Conservation (phyloP, 495 filamentous ascomycete genomes). For the Collariella sp. region DNA sequence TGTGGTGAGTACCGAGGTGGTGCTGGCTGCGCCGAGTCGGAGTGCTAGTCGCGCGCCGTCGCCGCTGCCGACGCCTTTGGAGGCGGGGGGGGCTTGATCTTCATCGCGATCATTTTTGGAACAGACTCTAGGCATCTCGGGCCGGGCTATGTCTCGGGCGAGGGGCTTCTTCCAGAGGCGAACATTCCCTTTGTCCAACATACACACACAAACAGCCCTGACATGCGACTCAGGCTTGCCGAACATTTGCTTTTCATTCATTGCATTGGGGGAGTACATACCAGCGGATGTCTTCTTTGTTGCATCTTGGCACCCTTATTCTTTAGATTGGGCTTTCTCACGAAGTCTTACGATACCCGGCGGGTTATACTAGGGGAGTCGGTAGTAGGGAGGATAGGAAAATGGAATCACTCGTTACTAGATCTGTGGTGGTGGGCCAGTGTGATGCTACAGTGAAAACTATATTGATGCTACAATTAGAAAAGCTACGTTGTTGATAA, state of each 20-base stretch:
- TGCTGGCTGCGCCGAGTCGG: neutral
- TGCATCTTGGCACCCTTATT: neutral
- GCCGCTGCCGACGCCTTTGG: neutral
- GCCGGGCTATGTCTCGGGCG: neutral
- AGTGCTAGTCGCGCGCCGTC: neutral
- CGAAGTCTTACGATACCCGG: slow-evolving; percentile 6
- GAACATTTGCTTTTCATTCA: neutral
- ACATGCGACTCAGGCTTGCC: neutral
- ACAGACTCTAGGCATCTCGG: too few relatives aligned
- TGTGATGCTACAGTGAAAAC: too few relatives aligned
- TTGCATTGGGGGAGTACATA: neutral
- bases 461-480: too few relatives aligned
- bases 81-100: neutral
- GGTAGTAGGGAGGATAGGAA: neutral
- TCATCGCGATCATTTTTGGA: neutral
- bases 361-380: neutral
- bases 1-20: neutral
- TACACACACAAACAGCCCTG: neutral
- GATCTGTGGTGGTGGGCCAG: neutral
- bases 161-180: neutral
- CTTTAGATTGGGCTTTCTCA: slow-evolving; percentile 6
- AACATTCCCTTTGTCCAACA: neutral
- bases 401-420: neutral
- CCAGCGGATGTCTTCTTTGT: neutral
- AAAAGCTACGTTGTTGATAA: too few relatives aligned